phyloP scores from a whole-genome alignment of 768 basidiomycete genomes.

The Lentinula boryana region DNA sequence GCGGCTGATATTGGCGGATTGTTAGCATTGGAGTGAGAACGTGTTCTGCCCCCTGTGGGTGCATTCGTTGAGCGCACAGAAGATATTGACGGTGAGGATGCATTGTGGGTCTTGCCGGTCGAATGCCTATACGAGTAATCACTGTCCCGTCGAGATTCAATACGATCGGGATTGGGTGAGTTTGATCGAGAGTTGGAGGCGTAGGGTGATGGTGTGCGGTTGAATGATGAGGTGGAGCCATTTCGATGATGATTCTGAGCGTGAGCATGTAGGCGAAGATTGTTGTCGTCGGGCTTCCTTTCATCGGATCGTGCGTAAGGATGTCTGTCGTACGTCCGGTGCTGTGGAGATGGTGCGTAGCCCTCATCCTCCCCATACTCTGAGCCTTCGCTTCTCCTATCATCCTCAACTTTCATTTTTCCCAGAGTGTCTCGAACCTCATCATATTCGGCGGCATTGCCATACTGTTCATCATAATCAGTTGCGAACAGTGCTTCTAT shows the following conservation, averaged over 20 bases:
- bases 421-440: slow-evolving; percentile 47
- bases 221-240: slow-evolving; percentile 42
- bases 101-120: slow-evolving; percentile 9
- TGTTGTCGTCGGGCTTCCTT: slow-evolving; percentile 31
- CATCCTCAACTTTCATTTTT: slow-evolving; percentile 40
- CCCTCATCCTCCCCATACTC: slow-evolving; percentile 57
- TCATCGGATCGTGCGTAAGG: slow-evolving; percentile 29
- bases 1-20: slow-evolving; percentile 70
- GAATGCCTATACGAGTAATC: not conserved
- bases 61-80: slow-evolving; percentile 45
- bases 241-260: slow-evolving; percentile 46
- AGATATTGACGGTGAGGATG: slow-evolving; percentile 38
- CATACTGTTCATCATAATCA: slow-evolving; percentile 28
- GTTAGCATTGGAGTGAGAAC: slow-evolving; percentile 56
- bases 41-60: slow-evolving; percentile 40
- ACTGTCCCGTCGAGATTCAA: slow-evolving; percentile 20
- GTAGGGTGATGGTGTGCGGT: slow-evolving; percentile 29
- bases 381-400: slow-evolving; percentile 54
- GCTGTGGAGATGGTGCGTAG: slow-evolving; percentile 39
- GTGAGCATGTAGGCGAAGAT: slow-evolving; percentile 34
- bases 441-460: slow-evolving; percentile 30
- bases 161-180: slow-evolving; percentile 32
- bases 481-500: slow-evolving; percentile 48
- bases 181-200: slow-evolving; percentile 27
- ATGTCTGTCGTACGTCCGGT: slow-evolving; percentile 30